Evolutionary conservation across 495 filamentous ascomycete genomes (phyloP), one percentile per base, ranked within the genome.

Genomic region (Penicillium paxilli): DNA sequence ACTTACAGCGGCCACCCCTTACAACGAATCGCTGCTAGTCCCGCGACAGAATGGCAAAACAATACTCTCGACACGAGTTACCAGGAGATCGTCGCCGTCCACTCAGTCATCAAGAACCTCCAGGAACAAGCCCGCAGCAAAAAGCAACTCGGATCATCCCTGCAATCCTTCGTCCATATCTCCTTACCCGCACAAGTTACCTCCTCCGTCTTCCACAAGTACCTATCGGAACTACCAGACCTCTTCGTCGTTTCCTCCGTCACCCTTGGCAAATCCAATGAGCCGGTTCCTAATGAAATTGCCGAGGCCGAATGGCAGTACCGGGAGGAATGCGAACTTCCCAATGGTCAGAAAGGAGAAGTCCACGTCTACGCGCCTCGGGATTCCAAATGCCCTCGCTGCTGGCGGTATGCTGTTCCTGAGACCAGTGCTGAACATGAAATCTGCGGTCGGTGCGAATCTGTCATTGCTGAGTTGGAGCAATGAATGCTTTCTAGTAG

Each of bases 201-300:
- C 5, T 60, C 69, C 1, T 60, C 69, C 1, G 52, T 85, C 0
- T 75, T 90, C 55, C 64, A 75, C 21, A 73, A 72, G 54, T 84
- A 85, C 61, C 59, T 70, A 22, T 71, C 80, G 10, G 89, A 92
- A 57, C 80, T 96, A 5, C 85, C 83, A 5, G 74, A 75, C 41
- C 77, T 94, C 47, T 91, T 92, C 58, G 89, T 95, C 16, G 88
- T 94, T 5, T 92, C 90, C 1, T 76, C 73, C 0, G 84, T 93
- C 0, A 72, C 75, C 2, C 49, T 91, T 3, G 71, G 72, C 24
- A 59, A 56, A 6, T 66, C 62, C 28, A 64, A 52, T 10, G 66
- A 70, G 19, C 38, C 59, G 10, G 37, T 72, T 22, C 52, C 70
- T 9, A 49, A 44, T 4, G 53, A 57, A 6, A 65, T 68, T n/a